Conservation (phyloP, 768 basidiomycete genomes). For the Trametopsis cervina region DNA sequence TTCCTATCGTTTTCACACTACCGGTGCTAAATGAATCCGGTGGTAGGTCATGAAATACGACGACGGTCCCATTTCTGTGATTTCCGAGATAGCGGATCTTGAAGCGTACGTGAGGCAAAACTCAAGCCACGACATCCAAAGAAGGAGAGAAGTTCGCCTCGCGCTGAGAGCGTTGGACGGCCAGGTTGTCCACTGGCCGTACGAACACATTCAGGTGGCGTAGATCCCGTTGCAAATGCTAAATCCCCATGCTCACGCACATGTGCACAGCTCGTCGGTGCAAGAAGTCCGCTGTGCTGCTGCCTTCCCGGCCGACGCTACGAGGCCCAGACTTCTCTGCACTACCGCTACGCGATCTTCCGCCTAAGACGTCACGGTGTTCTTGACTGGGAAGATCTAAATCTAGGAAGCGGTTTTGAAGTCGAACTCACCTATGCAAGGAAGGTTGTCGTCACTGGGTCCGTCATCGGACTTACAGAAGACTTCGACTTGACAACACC, state of each 20-base stretch:
- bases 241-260: too few species aligned
- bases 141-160: constrained; percentile 50
- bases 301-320: constrained; percentile 36
- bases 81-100: constrained; percentile 44
- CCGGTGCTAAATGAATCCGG: neutral
- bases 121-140: constrained; percentile 37
- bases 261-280: constrained; percentile 46
- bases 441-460: constrained; percentile 39
- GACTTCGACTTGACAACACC: constrained; percentile 56
- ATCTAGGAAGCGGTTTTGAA: constrained; percentile 65
- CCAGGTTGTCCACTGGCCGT: constrained; percentile 54
- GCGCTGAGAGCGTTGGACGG: constrained; percentile 63
- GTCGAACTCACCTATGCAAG: constrained; percentile 52
- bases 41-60: constrained; percentile 62
- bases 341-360: constrained; percentile 42
- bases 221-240: too few species aligned
- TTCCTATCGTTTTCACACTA: neutral
- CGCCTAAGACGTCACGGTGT: constrained; percentile 47
- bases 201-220: constrained; percentile 50
- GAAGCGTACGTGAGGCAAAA: constrained; percentile 60
- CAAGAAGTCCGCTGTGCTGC: constrained; percentile 37
- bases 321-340: constrained; percentile 38
- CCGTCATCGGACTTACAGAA: constrained; percentile 55
- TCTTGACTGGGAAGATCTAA: constrained; percentile 41
- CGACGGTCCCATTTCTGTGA: constrained; percentile 42